Percentiles rank a stretch among this genome's conserved stretches.
Evolutionary conservation across 2,329 filamentous ascomycete species (phyloP).

Genomic region (Venturia carpophila): DNA sequence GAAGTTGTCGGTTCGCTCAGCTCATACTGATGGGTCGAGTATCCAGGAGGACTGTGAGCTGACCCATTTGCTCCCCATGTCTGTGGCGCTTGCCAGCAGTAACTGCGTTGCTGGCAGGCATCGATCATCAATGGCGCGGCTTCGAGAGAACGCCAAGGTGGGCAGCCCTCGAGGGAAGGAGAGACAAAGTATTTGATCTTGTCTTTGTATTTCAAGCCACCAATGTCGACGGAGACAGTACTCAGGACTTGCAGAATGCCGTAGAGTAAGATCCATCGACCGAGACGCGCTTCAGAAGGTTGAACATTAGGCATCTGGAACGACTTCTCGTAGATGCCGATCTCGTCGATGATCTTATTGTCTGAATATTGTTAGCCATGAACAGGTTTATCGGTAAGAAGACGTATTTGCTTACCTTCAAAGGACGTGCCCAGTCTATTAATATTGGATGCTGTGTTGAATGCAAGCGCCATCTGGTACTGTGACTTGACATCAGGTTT

Average conservation of each 20-base stretch:
- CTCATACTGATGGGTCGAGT: slow-evolving; percentile 16
- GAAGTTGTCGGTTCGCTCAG: slow-evolving; percentile 4
- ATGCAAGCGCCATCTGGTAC: slow-evolving; percentile 33
- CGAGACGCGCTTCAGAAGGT: slow-evolving; percentile 36
- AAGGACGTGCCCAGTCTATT: slow-evolving; percentile 32
- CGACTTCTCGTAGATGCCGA: slow-evolving; percentile 35
- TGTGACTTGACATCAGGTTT: slow-evolving; percentile 33
- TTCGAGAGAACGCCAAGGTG: slow-evolving; percentile 22
- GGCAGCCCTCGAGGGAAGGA: slow-evolving; percentile 25
- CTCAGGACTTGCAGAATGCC: slow-evolving; percentile 36
- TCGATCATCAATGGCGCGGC: slow-evolving; percentile 18
- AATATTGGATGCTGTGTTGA: slow-evolving; percentile 35
- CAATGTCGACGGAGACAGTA: slow-evolving; percentile 35
- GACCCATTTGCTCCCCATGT: slow-evolving; percentile 12
- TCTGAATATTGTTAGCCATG: slow-evolving; percentile 22
- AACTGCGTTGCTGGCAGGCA: slow-evolving; percentile 18
- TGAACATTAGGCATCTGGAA: slow-evolving; percentile 21
- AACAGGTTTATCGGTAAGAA: slow-evolving; percentile 18
- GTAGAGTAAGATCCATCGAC: slow-evolving; percentile 38
- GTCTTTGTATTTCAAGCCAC: slow-evolving; percentile 31
- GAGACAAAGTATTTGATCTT: slow-evolving; percentile 36
- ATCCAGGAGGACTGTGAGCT: slow-evolving; percentile 14
- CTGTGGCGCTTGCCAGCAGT: slow-evolving; percentile 19
- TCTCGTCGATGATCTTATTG: slow-evolving; percentile 35
- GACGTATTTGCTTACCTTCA: slow-evolving; percentile 25